Percentiles rank a stretch among this genome's conserved stretches.
Conservation (phyloP, 2,329 filamentous ascomycete genomes). For the Xylaria polymorpha region DNA sequence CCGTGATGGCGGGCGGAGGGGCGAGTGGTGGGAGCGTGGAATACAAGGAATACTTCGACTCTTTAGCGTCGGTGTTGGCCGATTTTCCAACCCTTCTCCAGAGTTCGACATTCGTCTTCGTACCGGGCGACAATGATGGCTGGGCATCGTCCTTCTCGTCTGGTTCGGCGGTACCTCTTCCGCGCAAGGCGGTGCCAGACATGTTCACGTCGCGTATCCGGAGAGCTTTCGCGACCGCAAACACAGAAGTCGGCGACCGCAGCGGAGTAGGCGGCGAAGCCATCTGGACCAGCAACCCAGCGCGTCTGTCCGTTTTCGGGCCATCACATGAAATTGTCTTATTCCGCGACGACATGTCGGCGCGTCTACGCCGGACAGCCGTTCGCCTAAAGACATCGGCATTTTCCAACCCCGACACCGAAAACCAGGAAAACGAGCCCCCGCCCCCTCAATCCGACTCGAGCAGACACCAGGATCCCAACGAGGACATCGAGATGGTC, state of each 20-base stretch:
- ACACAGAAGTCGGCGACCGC: constrained; percentile 70
- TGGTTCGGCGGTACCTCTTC: constrained; percentile 76
- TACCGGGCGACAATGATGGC: constrained; percentile 97
- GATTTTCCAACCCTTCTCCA: constrained; percentile 87
- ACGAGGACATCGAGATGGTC: constrained; percentile 51
- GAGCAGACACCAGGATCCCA: constrained; percentile 24
- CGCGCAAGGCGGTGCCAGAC: constrained; percentile 79
- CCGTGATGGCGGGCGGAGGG: constrained; percentile 74
- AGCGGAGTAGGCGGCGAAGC: constrained; percentile 73
- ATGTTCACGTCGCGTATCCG: constrained; percentile 90
- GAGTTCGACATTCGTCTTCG: constrained; percentile 86
- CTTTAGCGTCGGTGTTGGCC: constrained; percentile 81
- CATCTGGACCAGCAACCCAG: constrained; percentile 90
- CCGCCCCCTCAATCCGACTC: constrained; percentile 21
- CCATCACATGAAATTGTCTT: constrained; percentile 88
- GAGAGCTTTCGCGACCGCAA: constrained; percentile 81
- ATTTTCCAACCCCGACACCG: constrained; percentile 39
- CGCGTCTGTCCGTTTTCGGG: constrained; percentile 84
- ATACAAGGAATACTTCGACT: constrained; percentile 96
- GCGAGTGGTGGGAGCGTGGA: constrained; percentile 86
- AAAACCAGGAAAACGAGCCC: constrained; percentile 38
- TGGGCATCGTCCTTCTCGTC: constrained; percentile 89
- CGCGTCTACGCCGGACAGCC: constrained; percentile 79
- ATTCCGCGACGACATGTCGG: constrained; percentile 86
- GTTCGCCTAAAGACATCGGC: constrained; percentile 71